Evolutionary conservation across 441 rosid species (phyloP).

Genomic region (Gossypium gossypioides): DNA sequence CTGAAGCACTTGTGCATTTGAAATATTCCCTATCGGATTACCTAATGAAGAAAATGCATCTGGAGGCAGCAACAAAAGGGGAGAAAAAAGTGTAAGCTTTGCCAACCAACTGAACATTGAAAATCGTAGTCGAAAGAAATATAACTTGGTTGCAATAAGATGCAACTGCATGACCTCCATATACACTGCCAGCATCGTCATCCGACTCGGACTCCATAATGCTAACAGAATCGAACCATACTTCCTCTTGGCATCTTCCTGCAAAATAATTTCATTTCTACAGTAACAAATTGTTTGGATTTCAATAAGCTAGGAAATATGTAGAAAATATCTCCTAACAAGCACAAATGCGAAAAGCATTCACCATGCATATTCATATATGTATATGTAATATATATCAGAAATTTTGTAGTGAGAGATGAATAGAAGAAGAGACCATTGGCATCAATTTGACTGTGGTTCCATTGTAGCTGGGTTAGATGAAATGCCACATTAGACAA

Average conservation of each 20-base stretch:
- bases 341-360: background rate
- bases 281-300: background rate
- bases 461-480: conserved; percentile 75
- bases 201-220: conserved; percentile 78
- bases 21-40: conserved; percentile 33
- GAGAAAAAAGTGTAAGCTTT: background rate
- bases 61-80: conserved; percentile 15
- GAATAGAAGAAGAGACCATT: conserved; percentile 34
- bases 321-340: background rate
- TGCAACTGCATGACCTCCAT: conserved; percentile 47
- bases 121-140: background rate
- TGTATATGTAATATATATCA: background rate
- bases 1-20: conserved; percentile 62
- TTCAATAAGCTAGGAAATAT: background rate
- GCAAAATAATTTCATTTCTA: conserved; percentile 16
- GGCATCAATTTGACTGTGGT: conserved; percentile 63
- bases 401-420: background rate
- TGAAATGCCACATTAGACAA: conserved; percentile 54
- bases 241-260: conserved; percentile 72
- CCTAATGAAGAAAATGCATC: conserved; percentile 47
- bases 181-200: conserved; percentile 63
- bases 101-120: background rate
- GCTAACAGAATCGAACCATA: conserved; percentile 85
- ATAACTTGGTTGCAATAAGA: background rate
- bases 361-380: background rate